A percentile compares a stretch with the other conserved stretches of the same genome.
phyloP scores from a whole-genome alignment of 2,329 filamentous ascomycete genomes.

The Fusarium solani-melongenae region DNA sequence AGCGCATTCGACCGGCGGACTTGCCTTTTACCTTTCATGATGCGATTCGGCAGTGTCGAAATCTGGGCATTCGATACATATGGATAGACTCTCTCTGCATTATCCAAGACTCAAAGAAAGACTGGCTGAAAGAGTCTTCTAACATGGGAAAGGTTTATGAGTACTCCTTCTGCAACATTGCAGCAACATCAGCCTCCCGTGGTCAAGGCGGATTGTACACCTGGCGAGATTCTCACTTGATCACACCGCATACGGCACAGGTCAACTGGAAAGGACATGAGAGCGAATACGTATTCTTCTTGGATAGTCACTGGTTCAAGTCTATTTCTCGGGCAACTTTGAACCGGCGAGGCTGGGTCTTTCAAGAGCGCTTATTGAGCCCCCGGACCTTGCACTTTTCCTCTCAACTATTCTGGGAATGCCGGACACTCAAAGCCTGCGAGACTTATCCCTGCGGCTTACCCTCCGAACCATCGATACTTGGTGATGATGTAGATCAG shows the following conservation, averaged over 20 bases:
- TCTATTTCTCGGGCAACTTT: not conserved
- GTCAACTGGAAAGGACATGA: not conserved
- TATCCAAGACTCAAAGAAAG: not conserved
- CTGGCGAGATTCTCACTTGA: not conserved
- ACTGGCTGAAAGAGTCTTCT: not conserved
- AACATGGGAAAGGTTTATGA: not conserved
- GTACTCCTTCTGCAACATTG: not conserved
- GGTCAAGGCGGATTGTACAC: not conserved
- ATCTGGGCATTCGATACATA: not conserved
- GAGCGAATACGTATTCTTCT: not conserved
- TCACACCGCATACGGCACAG: not conserved
- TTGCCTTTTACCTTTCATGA: not conserved
- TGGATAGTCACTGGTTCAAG: not conserved
- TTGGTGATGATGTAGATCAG: not conserved
- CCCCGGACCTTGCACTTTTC: not conserved
- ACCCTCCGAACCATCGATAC: not conserved
- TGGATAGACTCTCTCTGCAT: not conserved
- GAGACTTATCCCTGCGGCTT: not conserved
- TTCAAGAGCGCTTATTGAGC: not conserved
- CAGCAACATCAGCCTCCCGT: not conserved
- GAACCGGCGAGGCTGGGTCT: not conserved
- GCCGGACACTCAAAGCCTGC: not conserved
- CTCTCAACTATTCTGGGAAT: not conserved
- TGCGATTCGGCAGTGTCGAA: not conserved
- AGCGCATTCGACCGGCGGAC: not conserved